A percentile compares a stretch with the other conserved stretches of the same genome.
Evolutionary conservation across 2,329 filamentous ascomycete genomes (phyloP).

Genomic region (Ceratocystis cubensis): DNA sequence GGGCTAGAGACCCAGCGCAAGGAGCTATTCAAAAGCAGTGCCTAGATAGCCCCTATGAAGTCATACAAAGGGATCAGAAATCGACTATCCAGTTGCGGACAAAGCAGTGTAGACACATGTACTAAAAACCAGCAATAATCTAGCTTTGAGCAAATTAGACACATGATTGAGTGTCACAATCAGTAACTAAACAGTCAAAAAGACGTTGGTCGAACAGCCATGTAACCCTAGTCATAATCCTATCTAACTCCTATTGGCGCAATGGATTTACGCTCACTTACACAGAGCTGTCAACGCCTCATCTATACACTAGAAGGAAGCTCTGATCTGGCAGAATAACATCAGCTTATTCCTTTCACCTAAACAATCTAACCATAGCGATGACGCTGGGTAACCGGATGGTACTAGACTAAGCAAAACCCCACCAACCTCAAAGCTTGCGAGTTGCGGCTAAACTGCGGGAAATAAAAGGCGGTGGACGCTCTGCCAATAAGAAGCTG

Average conservation of each 20-base stretch:
- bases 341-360: neutral
- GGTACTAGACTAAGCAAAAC: neutral
- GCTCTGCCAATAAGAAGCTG: constrained; percentile 11
- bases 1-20: no score
- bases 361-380: neutral
- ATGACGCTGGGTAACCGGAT: constrained; percentile 3
- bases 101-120: no score
- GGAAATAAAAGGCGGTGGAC: constrained; percentile 19
- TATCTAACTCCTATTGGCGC: neutral
- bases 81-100: no score
- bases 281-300: neutral
- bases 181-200: no score
- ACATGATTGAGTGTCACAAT: no score
- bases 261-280: neutral
- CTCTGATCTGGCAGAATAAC: constrained; percentile 17
- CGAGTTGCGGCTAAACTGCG: constrained; percentile 15
- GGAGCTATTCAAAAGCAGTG: no score
- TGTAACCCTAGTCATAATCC: neutral
- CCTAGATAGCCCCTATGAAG: no score
- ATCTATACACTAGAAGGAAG: neutral
- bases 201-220: no score
- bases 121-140: no score
- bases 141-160: no score
- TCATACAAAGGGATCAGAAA: no score
- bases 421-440: constrained; percentile 9